Conservation (phyloP, 2,329 filamentous ascomycete species). For the Zopfia rhizophila region DNA sequence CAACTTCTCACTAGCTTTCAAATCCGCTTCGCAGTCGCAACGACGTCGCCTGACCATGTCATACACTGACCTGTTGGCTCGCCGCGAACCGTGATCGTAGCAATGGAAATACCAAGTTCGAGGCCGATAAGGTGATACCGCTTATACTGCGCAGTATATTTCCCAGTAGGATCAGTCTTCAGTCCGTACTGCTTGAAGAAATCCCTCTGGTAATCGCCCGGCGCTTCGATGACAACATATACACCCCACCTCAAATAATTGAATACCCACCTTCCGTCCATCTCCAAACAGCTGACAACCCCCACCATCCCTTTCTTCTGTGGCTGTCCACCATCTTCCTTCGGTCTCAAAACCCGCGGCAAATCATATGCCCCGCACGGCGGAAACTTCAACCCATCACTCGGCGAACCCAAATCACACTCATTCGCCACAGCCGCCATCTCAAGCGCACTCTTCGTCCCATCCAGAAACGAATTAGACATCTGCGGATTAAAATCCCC, state of each 20-base stretch:
- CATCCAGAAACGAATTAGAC: conserved; percentile 62
- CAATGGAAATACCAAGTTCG: conserved; percentile 58
- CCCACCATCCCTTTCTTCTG: conserved; percentile 58
- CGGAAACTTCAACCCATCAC: conserved; percentile 55
- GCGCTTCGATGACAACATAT: conserved; percentile 59
- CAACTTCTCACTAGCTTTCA: conserved; percentile 57
- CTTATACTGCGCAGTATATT: conserved; percentile 59
- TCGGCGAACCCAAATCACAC: conserved; percentile 55
- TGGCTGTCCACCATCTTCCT: conserved; percentile 54
- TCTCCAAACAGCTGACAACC: conserved; percentile 58
- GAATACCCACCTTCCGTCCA: conserved; percentile 54
- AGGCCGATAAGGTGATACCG: conserved; percentile 61
- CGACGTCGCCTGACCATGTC: conserved; percentile 58
- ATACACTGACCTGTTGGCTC: conserved; percentile 59
- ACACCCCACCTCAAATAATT: conserved; percentile 58
- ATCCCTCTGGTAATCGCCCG: conserved; percentile 54
- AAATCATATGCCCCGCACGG: conserved; percentile 58
- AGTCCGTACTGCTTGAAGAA: conserved; percentile 60
- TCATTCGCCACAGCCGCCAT: conserved; percentile 62
- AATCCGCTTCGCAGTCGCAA: conserved; percentile 60
- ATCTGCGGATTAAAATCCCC: conserved; percentile 61
- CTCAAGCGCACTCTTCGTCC: conserved; percentile 60
- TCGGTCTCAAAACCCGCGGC: conserved; percentile 54
- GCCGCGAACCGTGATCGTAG: conserved; percentile 58
- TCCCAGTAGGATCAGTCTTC: conserved; percentile 54